These are phyloP conservation scores for Leersia perrieri DNA, from an alignment of 176 grass and related monocot genomes.

Conservation along the genomic window DNA sequence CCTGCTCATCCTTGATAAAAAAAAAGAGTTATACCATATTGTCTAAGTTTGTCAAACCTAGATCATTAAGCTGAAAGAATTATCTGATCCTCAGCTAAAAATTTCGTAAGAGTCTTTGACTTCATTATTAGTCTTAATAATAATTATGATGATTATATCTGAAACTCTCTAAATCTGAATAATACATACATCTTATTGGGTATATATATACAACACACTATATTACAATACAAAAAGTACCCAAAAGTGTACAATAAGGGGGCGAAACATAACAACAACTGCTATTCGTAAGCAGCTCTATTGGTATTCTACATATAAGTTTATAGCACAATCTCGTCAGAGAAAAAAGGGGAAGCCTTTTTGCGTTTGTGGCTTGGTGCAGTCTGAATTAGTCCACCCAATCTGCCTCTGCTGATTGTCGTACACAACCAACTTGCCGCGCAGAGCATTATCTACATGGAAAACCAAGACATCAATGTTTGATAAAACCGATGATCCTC, in stretches of 20 bases:
- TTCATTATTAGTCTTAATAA: not conserved
- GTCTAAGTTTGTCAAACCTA: not conserved
- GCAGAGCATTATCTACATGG: slow-evolving; percentile 84
- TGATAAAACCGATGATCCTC: not conserved
- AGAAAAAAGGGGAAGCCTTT: slow-evolving; percentile 85
- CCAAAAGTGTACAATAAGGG: slow-evolving; percentile 7
- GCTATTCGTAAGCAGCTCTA: slow-evolving; percentile 13
- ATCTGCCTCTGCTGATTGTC: slow-evolving; percentile 79
- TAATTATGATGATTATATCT: not conserved
- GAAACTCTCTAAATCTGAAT: not conserved
- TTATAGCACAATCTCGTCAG: slow-evolving; percentile 35
- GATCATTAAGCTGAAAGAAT: not conserved
- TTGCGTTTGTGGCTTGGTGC: slow-evolving; percentile 51
- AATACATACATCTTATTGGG: slow-evolving; percentile 19
- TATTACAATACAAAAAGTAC: slow-evolving; percentile 28
- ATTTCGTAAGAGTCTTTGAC: not conserved
- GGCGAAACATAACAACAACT: not conserved
- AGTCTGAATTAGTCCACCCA: slow-evolving; percentile 83
- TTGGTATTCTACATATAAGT: not conserved
- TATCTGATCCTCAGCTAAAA: not conserved
- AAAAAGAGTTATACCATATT: not conserved
- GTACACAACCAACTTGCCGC: slow-evolving; percentile 88
- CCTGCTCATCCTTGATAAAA: too few species aligned
- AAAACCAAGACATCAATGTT: not conserved
- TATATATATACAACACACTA: slow-evolving; percentile 18